Percentiles rank a stretch among this genome's conserved stretches.
These are phyloP conservation scores for Silene uniflora DNA, from an alignment of 148 eudicot genomes.

Conservation along the genomic window DNA sequence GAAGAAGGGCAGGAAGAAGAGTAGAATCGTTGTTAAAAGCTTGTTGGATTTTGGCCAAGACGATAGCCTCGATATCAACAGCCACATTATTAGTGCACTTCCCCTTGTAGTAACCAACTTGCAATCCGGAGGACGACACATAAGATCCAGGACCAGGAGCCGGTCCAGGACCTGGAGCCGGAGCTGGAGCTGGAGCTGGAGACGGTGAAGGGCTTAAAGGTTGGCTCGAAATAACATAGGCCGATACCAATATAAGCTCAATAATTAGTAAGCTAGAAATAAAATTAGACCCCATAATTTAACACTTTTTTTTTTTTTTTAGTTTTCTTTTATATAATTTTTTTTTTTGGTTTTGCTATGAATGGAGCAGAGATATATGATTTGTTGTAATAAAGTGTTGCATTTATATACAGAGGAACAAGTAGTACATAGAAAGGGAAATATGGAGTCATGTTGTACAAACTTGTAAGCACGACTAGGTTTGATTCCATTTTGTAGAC, in stretches of 20 bases:
- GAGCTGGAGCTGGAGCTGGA: not conserved
- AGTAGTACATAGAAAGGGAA: not conserved
- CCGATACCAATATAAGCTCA: constrained; percentile 7
- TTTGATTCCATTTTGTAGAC: not conserved
- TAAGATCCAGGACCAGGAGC: not conserved
- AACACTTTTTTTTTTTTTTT: not conserved
- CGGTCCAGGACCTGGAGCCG: not conserved
- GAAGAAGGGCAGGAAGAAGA: constrained; percentile 13
- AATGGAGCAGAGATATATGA: not conserved
- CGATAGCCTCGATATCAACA: constrained; percentile 27
- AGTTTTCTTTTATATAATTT: not conserved
- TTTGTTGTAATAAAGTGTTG: not conserved
- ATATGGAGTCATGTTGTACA: not conserved
- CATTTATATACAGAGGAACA: constrained; percentile 6
- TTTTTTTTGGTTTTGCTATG: not conserved
- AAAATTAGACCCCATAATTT: not conserved
- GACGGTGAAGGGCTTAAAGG: not conserved
- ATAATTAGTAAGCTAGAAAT: not conserved
- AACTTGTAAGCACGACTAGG: constrained; percentile 6
- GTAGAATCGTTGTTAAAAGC: constrained; percentile 22
- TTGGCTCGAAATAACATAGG: not conserved
- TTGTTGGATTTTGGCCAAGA: constrained; percentile 16
- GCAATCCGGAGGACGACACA: not conserved
- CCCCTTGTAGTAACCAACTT: constrained; percentile 1
- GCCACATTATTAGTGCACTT: not conserved